A percentile compares a stretch with the other conserved stretches of the same genome.
Conservation (phyloP, 1,139 yeast genomes). For the Scheffersomyces illinoinensis region DNA sequence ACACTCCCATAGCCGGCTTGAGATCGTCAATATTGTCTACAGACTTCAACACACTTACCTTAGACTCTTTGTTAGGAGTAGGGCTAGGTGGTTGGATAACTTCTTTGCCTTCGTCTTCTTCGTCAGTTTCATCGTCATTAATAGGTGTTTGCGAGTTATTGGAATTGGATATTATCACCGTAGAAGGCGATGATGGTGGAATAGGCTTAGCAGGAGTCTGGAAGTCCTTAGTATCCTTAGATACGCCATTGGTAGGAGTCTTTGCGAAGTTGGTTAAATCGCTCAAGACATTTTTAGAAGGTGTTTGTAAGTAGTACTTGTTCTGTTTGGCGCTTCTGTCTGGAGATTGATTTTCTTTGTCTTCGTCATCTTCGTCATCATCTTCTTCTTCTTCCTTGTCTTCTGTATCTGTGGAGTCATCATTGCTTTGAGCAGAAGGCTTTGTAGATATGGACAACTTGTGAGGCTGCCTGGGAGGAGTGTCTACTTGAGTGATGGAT, state of each 20-base stretch:
- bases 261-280: slow-evolving; percentile 27
- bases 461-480: slow-evolving; percentile 44
- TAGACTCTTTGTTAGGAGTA: slow-evolving; percentile 37
- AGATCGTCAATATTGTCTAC: slow-evolving; percentile 13
- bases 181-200: slow-evolving; percentile 24
- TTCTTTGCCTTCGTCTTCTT: slow-evolving; percentile 2
- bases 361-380: slow-evolving; percentile 15
- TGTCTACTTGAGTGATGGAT: slow-evolving; percentile 38
- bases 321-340: slow-evolving; percentile 3
- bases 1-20: slow-evolving; percentile 47
- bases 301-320: slow-evolving; percentile 27
- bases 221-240: slow-evolving; percentile 5
- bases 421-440: slow-evolving; percentile 17
- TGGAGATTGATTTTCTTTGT: slow-evolving; percentile 8
- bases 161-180: slow-evolving; percentile 23
- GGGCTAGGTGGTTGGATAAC: slow-evolving; percentile 36
- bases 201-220: slow-evolving; percentile 22
- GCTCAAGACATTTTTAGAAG: slow-evolving; percentile 30
- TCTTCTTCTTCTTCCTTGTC: slow-evolving; percentile 15
- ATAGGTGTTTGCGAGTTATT: slow-evolving; percentile 3
- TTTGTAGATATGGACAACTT: slow-evolving; percentile 26
- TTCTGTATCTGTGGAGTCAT: slow-evolving; percentile 10
- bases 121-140: slow-evolving; percentile 3
- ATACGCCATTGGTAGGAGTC: slow-evolving; percentile 11
- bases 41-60: slow-evolving; percentile 1